These are phyloP conservation scores for Tilletia horrida DNA, from an alignment of 1,284 basidiomycete genomes.

Conservation along the genomic window DNA sequence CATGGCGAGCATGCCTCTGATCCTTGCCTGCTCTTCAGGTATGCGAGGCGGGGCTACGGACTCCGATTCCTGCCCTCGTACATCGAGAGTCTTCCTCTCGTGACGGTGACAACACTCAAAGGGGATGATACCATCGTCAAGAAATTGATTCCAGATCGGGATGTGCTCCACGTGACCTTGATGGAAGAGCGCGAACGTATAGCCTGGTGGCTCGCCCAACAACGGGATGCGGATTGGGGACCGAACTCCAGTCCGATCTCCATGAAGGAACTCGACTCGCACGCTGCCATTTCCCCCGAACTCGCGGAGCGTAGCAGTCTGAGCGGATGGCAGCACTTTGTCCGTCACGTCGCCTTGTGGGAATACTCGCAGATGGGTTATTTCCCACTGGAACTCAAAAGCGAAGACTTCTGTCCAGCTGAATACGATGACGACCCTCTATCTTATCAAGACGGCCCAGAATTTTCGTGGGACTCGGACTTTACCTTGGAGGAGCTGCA, in stretches of 20 bases:
- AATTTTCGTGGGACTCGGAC: background rate
- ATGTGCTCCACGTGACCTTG: background rate
- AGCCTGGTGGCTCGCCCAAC: constrained; percentile 16
- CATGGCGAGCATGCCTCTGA: background rate
- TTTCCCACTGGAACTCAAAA: background rate
- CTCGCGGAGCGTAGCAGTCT: constrained; percentile 7
- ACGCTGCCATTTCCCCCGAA: background rate
- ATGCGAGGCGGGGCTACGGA: constrained; percentile 29
- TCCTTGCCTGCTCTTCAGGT: constrained; percentile 20
- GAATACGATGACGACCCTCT: constrained; percentile 5
- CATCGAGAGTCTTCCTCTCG: background rate
- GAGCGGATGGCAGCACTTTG: constrained; percentile 1
- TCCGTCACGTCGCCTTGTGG: constrained; percentile 11
- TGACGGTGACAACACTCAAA: background rate
- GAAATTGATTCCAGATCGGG: background rate
- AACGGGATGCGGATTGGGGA: background rate
- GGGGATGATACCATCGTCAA: no score
- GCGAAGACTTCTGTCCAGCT: background rate
- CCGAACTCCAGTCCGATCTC: background rate
- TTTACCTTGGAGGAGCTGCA: background rate
- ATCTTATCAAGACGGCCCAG: constrained; percentile 5
- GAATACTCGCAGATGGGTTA: constrained; percentile 3
- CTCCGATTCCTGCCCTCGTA: constrained; percentile 28
- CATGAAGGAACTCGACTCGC: background rate
- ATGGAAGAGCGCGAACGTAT: background rate